Conservation (phyloP, 257 asterid genomes). For the Fraxinus quadrangulata region DNA sequence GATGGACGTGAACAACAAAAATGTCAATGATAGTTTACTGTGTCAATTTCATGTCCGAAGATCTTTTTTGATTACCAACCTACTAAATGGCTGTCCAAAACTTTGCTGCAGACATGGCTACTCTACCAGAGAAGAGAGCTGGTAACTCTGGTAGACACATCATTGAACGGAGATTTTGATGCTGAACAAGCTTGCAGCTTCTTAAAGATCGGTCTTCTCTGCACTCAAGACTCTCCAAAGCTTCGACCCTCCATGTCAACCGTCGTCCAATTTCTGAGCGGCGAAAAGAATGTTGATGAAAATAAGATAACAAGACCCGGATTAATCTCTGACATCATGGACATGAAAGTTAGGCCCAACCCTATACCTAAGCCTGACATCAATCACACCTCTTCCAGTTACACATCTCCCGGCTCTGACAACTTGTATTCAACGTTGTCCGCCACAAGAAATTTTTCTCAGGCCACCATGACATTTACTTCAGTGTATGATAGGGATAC, state of each 20-base stretch:
- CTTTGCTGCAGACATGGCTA: conserved; percentile 69
- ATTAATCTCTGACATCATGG: conserved; percentile 88
- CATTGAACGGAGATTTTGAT: conserved; percentile 69
- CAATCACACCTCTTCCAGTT: conserved; percentile 31
- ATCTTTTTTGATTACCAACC: neutral
- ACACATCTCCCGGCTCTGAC: conserved; percentile 56
- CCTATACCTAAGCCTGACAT: conserved; percentile 41
- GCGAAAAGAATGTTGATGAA: conserved; percentile 49
- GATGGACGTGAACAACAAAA: too few relatives aligned
- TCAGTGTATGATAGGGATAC: conserved; percentile 28
- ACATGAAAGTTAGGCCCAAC: conserved; percentile 57
- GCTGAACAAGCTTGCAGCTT: conserved; percentile 80
- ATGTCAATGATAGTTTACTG: too few relatives aligned
- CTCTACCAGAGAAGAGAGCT: conserved; percentile 69
- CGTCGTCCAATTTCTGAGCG: conserved; percentile 73
- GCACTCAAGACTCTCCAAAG: conserved; percentile 85
- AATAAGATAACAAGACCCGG: conserved; percentile 74
- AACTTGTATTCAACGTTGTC: conserved; percentile 39
- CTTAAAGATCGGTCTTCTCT: conserved; percentile 82
- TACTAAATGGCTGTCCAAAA: neutral
- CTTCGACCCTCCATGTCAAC: conserved; percentile 91
- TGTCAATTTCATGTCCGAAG: too few relatives aligned
- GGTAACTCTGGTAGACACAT: conserved; percentile 65
- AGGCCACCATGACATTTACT: conserved; percentile 53
- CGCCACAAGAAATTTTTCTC: conserved; percentile 50